Base-by-base conservation (phyloP, 2,329 filamentous ascomycete genomes). In the Emergomyces pasteurianus region DNA sequence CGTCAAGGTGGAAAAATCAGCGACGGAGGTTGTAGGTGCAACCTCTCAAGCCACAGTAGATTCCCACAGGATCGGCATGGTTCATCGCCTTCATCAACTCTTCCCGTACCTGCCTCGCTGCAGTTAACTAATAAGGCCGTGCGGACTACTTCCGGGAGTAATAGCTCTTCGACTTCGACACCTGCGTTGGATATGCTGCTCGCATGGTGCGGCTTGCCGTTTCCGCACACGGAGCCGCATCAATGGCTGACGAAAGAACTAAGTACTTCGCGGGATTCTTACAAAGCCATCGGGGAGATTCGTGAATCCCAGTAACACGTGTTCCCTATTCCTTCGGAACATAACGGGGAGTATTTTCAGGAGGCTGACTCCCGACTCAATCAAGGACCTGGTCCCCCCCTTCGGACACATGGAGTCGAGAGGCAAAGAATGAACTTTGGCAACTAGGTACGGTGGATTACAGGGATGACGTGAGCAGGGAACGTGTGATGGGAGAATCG, bases 41-140 rank as follows among this genome's bases (percentile, higher is more conserved):
- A 90, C 94, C 67, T 88, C 88, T 0, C 85, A 86, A 58, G 83
- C 86, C 61, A 85, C 86, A 40, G 86, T 90, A 73, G 89, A 92
- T 65, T 78, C 92, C 2, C 81, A 92, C 65, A 87, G 87, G 34
- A 84, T 89, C 46, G 87, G 87, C 59, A 77, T 95, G 73, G 87
- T 89, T 76, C 72, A 84, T 78, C 23, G 21, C n/a, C 34, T 28
- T 23, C 50, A 43, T 31, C 42, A 53, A 40, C 31, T 34, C 16
- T 49, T 31, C 42, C 57, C 57, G 43, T 49, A 52, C 16, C 36
- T 50, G 8, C n/a, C 14, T 18, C n/a, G 23, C 28, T 50, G 28
- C 23, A 42, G 47, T 31, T 58, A 58, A 26, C 57, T 50, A 49
- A 58, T 31, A 14, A 31, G n/a, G 21, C 16, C 23, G 26, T n/a